Evolutionary conservation across 306 rosid genomes (phyloP), one percentile per base, ranked within the genome.

Genomic region (Leucaena leucocephala): DNA sequence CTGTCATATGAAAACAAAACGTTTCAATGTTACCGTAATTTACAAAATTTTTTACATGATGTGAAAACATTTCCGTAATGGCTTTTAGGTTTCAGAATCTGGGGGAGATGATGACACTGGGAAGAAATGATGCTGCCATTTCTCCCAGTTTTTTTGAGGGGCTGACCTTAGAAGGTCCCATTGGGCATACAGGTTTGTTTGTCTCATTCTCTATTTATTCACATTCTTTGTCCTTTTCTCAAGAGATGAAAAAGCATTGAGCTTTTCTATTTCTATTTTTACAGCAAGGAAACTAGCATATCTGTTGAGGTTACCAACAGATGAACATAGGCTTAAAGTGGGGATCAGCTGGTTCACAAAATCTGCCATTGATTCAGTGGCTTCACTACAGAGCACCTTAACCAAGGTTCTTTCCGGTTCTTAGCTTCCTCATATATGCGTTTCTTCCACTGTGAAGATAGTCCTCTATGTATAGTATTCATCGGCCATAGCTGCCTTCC

Each of bases 231-330:
- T 34, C 48, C 7, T 42, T 21, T 4, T 9, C 7, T 71, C 38
- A 55, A 15, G 35, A 3, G 45, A 66, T n/a, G 22, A 44, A 39
- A 21, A 34, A 8, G 22, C 15, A 17, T n/a, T 75, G 44, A 54
- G 64, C 14, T 81, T 58, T 77, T 78, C 65, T 33, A 2, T 64
- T 84, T 84, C 65, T 33, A 2, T 64, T 84, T 84, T 82, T 78
- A 84, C 96, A 93, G 98, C 98, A 15, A 90, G 98, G 86, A 95
- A 95, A 89, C 71, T 92, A 78, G 98, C 98, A 63, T 95, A 95
- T 90, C 83, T 92, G 90, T 83, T 93, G 52, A 88, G 98, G 86
- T 80, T 95, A 83, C 98, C 98, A 17, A 92, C 98, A 16, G 97
- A 92, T 39, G 91, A 92, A 85, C 98, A 95, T 78, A 88, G 81